These are phyloP conservation scores for Umbilicus rupestris DNA, from an alignment of 164 flowering plant genomes.

Conservation along the genomic window DNA sequence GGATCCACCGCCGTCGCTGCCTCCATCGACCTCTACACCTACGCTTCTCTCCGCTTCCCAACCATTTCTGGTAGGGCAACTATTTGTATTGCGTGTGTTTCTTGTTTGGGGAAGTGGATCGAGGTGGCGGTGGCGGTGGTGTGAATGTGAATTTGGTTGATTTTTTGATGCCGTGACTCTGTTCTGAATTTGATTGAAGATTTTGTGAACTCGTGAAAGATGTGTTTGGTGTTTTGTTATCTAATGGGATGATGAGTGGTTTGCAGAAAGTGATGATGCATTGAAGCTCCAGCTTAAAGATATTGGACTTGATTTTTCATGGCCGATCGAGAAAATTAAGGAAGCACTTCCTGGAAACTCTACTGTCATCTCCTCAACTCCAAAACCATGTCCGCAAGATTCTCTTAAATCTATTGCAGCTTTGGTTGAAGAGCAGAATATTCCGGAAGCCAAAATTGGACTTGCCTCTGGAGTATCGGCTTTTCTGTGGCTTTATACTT, in stretches of 20 bases:
- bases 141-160: background rate
- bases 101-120: too few relatives aligned
- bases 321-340: constrained; percentile 54
- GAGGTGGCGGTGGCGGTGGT: too few relatives aligned
- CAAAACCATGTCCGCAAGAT: constrained; percentile 51
- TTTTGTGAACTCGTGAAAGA: too few relatives aligned
- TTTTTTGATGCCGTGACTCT: background rate
- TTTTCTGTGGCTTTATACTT: constrained; percentile 72
- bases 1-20: constrained; percentile 92
- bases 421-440: constrained; percentile 58
- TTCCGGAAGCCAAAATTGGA: constrained; percentile 75
- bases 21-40: constrained; percentile 71
- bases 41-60: constrained; percentile 41
- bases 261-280: constrained; percentile 38
- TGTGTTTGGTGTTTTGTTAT: background rate
- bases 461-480: constrained; percentile 71
- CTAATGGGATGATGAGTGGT: background rate
- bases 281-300: constrained; percentile 67
- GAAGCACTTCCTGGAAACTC: constrained; percentile 32
- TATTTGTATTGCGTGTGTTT: too few relatives aligned
- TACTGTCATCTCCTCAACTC: constrained; percentile 25
- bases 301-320: constrained; percentile 59
- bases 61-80: constrained; percentile 34
- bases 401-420: constrained; percentile 27
- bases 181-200: too few relatives aligned